These are phyloP conservation scores for Limnanthes douglasii DNA, from an alignment of 345 rosid species.

Conservation along the genomic window DNA sequence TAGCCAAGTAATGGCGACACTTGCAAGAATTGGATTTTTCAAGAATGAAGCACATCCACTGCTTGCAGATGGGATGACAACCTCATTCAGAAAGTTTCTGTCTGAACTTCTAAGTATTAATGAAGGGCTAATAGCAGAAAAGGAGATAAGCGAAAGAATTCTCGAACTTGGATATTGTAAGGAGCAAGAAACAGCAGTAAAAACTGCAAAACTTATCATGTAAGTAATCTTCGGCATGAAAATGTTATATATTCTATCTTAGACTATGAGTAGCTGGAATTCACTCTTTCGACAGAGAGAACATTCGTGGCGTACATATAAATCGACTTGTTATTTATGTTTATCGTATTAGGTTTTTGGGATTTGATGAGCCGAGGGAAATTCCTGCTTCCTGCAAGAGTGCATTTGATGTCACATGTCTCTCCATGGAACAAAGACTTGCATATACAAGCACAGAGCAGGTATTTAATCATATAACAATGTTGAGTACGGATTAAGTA, in stretches of 20 bases:
- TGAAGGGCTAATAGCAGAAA: conserved; percentile 25
- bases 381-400: conserved; percentile 46
- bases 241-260: background rate
- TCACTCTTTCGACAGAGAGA: background rate
- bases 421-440: conserved; percentile 72
- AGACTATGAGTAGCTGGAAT: conserved; percentile 1
- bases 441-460: conserved; percentile 58
- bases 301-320: too few species aligned
- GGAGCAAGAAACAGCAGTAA: conserved; percentile 34
- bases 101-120: conserved; percentile 25
- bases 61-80: conserved; percentile 22
- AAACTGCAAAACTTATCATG: conserved; percentile 63
- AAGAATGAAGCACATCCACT: conserved; percentile 26
- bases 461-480: conserved; percentile 20
- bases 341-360: conserved; percentile 42
- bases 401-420: conserved; percentile 50
- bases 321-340: background rate
- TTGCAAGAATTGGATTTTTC: conserved; percentile 65
- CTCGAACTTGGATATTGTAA: conserved; percentile 45
- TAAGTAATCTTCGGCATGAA: conserved; percentile 15
- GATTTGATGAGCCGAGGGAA: conserved; percentile 44
- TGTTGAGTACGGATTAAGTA: conserved; percentile 2
- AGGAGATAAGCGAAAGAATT: conserved; percentile 39
- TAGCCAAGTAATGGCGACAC: conserved; percentile 56
- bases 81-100: conserved; percentile 40